These are phyloP conservation scores for Nothophaeocryptopus gaeumannii DNA, from an alignment of 2,329 filamentous ascomycete genomes.

Conservation along the genomic window DNA sequence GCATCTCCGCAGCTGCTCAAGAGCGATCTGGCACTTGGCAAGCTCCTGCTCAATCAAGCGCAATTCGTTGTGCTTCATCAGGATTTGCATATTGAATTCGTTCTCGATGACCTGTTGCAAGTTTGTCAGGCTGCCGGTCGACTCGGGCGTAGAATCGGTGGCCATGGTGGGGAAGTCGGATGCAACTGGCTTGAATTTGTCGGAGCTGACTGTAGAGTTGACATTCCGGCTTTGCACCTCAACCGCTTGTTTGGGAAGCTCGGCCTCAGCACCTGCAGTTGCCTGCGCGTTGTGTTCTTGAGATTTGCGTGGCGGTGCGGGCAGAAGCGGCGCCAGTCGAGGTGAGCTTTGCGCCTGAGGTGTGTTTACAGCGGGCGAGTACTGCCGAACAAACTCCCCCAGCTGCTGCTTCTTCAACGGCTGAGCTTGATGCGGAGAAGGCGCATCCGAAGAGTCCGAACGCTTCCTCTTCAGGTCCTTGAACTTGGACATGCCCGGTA, in stretches of 20 bases:
- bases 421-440: slow-evolving; percentile 21
- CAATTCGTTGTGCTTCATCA: slow-evolving; percentile 91
- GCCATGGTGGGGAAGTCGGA: slow-evolving; percentile 13
- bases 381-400: slow-evolving; percentile 29
- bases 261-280: not conserved
- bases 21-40: slow-evolving; percentile 87
- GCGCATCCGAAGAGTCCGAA: slow-evolving; percentile 47
- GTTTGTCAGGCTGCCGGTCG: slow-evolving; percentile 39
- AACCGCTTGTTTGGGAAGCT: not conserved
- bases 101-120: slow-evolving; percentile 74
- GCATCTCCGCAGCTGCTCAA: slow-evolving; percentile 91
- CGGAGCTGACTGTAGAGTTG: not conserved
- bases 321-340: slow-evolving; percentile 9
- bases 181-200: slow-evolving; percentile 2
- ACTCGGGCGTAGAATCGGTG: slow-evolving; percentile 7
- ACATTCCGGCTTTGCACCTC: not conserved
- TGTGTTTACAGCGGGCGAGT: slow-evolving; percentile 9
- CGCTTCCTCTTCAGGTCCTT: slow-evolving; percentile 60
- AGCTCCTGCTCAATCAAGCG: slow-evolving; percentile 94
- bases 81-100: slow-evolving; percentile 85
- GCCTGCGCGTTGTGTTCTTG: slow-evolving; percentile 7
- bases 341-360: slow-evolving; percentile 5
- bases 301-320: not conserved
- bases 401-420: slow-evolving; percentile 23
- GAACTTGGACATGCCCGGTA: slow-evolving; percentile 37